Conservation (phyloP, 371 early-diverging fungal genomes). For the Syncephalis fuscata region DNA sequence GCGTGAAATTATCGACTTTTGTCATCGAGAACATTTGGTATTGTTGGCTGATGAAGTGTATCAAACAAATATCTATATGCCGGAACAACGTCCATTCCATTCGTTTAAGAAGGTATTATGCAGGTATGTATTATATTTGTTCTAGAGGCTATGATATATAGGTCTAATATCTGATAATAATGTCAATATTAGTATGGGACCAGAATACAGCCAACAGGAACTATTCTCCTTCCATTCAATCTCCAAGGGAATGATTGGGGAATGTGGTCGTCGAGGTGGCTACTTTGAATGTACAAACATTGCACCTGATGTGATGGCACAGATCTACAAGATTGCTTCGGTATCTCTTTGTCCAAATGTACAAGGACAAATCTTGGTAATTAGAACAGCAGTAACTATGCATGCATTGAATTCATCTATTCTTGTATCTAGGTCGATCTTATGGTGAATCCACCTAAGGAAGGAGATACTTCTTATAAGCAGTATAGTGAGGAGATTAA, state of each 20-base stretch:
- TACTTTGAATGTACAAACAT: slow-evolving; percentile 88
- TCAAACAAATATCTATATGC: slow-evolving; percentile 84
- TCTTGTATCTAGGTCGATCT: slow-evolving; percentile 31
- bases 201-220: slow-evolving; percentile 43
- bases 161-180: neutral
- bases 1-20: slow-evolving; percentile 74
- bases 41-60: slow-evolving; percentile 96
- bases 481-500: slow-evolving; percentile 56
- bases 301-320: slow-evolving; percentile 49
- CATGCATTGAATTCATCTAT: no score
- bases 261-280: slow-evolving; percentile 96
- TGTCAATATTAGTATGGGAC: slow-evolving; percentile 26
- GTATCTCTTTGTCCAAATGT: slow-evolving; percentile 84
- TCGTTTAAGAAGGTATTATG: slow-evolving; percentile 85
- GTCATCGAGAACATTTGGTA: slow-evolving; percentile 60
- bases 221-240: slow-evolving; percentile 91
- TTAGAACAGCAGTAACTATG: slow-evolving; percentile 8
- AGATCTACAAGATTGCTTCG: slow-evolving; percentile 87
- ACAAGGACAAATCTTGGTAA: slow-evolving; percentile 58
- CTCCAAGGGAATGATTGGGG: slow-evolving; percentile 96
- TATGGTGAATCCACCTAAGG: slow-evolving; percentile 86
- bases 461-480: slow-evolving; percentile 58
- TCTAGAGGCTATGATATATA: no score
- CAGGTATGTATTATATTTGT: slow-evolving; percentile 12
- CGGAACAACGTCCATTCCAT: slow-evolving; percentile 67